Conservation (phyloP, 768 basidiomycete genomes). For the Suillus hirtellus region DNA sequence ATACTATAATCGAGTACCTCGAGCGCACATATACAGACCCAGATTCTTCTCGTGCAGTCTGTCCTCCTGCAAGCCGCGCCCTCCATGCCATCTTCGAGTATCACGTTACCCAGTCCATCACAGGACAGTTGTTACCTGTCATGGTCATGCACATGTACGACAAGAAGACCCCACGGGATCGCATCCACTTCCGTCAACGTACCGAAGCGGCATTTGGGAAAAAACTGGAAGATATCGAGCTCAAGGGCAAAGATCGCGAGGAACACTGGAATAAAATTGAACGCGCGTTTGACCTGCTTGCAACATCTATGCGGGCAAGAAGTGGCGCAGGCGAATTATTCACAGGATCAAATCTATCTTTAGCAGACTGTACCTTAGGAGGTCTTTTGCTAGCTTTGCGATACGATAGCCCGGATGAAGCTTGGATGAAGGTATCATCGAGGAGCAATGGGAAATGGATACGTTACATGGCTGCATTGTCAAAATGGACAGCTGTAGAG, state of each 20-base stretch:
- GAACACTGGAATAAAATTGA: constrained; percentile 25
- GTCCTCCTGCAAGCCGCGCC: constrained; percentile 23
- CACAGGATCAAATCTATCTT: constrained; percentile 21
- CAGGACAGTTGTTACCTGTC: constrained; percentile 19
- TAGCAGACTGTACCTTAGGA: constrained; percentile 31
- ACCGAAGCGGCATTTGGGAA: constrained; percentile 17
- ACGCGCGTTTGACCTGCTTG: constrained; percentile 16
- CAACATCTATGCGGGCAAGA: constrained; percentile 8
- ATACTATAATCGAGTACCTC: constrained; percentile 38
- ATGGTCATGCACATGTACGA: constrained; percentile 23
- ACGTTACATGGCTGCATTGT: constrained; percentile 21
- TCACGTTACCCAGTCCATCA: constrained; percentile 19
- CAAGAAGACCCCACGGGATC: constrained; percentile 22
- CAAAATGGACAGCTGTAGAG: constrained; percentile 20
- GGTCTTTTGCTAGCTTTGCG: constrained; percentile 25
- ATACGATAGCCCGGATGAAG: constrained; percentile 29
- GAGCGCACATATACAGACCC: constrained; percentile 29
- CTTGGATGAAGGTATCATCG: constrained; percentile 24
- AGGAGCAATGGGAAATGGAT: constrained; percentile 34
- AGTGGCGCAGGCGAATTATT: constrained; percentile 19
- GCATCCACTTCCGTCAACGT: constrained; percentile 19
- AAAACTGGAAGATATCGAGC: constrained; percentile 15
- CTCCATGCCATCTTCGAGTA: constrained; percentile 28
- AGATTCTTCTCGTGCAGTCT: constrained; percentile 16
- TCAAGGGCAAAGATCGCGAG: constrained; percentile 25